Conservation (phyloP, 495 filamentous ascomycete species). For the Lasiosphaeria ovina region DNA sequence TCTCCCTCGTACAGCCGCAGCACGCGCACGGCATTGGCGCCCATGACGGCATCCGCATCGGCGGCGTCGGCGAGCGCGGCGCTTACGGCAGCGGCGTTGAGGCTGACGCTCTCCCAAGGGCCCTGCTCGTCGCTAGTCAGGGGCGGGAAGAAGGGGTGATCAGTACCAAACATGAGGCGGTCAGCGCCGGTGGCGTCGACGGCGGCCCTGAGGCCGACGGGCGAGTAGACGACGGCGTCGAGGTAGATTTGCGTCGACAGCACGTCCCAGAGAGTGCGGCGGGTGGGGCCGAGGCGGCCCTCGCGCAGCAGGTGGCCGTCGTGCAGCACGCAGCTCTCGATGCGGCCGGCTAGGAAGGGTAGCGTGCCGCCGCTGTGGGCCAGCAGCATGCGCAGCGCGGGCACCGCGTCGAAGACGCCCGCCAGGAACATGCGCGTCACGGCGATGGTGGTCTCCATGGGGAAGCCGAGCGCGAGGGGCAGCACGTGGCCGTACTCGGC, state of each 20-base stretch:
- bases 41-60: conserved; percentile 55
- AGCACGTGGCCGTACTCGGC: conserved; percentile 84
- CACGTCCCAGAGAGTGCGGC: conserved; percentile 72
- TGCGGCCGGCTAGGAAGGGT: conserved; percentile 83
- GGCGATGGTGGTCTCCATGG: conserved; percentile 90
- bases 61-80: conserved; percentile 52
- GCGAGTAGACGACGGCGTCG: conserved; percentile 82
- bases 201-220: conserved; percentile 72
- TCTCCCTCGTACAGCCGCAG: conserved; percentile 52
- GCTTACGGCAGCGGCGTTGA: conserved; percentile 71
- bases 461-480: conserved; percentile 83
- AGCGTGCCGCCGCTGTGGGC: conserved; percentile 89
- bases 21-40: conserved; percentile 67
- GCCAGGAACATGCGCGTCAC: conserved; percentile 82
- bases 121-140: conserved; percentile 55
- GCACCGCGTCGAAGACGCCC: conserved; percentile 80
- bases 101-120: conserved; percentile 80
- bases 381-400: conserved; percentile 67
- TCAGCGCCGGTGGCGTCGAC: conserved; percentile 61
- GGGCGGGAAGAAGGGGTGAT: conserved; percentile 95
- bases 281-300: conserved; percentile 37
- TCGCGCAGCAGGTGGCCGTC: conserved; percentile 65
- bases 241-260: conserved; percentile 83
- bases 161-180: conserved; percentile 80
- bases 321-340: conserved; percentile 85